These are phyloP conservation scores for Calonectria pauciramosa DNA, from an alignment of 2,329 filamentous ascomycete genomes.

Conservation along the genomic window DNA sequence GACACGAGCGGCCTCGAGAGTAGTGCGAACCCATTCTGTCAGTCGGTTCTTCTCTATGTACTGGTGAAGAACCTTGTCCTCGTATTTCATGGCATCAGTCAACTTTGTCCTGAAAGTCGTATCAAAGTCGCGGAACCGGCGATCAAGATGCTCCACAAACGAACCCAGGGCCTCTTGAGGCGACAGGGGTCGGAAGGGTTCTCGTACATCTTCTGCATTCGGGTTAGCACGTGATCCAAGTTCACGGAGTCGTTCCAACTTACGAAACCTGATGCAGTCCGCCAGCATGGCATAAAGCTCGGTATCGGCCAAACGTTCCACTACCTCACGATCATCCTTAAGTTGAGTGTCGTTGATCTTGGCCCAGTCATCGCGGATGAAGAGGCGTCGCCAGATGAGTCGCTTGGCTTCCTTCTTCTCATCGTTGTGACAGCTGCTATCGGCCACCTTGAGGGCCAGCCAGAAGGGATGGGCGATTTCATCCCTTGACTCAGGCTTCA, in stretches of 20 bases:
- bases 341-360: constrained; percentile 82
- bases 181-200: constrained; percentile 60
- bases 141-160: constrained; percentile 72
- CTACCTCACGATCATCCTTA: constrained; percentile 78
- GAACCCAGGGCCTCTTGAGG: constrained; percentile 71
- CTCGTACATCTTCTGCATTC: constrained; percentile 56
- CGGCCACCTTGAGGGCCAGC: constrained; percentile 75
- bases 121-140: constrained; percentile 71
- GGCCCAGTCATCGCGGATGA: constrained; percentile 88
- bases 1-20: constrained; percentile 54
- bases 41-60: constrained; percentile 78
- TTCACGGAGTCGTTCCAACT: constrained; percentile 47
- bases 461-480: constrained; percentile 79
- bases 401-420: constrained; percentile 71
- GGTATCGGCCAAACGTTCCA: constrained; percentile 74
- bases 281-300: constrained; percentile 77
- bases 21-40: constrained; percentile 72
- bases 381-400: constrained; percentile 89
- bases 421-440: constrained; percentile 67
- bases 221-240: constrained; percentile 46
- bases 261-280: constrained; percentile 75
- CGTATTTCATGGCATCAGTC: constrained; percentile 77
- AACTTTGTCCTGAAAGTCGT: constrained; percentile 76
- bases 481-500: constrained; percentile 62
- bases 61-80: constrained; percentile 76